phyloP scores from a whole-genome alignment of 1,284 basidiomycete species.

The Psilocybe mexicana region DNA sequence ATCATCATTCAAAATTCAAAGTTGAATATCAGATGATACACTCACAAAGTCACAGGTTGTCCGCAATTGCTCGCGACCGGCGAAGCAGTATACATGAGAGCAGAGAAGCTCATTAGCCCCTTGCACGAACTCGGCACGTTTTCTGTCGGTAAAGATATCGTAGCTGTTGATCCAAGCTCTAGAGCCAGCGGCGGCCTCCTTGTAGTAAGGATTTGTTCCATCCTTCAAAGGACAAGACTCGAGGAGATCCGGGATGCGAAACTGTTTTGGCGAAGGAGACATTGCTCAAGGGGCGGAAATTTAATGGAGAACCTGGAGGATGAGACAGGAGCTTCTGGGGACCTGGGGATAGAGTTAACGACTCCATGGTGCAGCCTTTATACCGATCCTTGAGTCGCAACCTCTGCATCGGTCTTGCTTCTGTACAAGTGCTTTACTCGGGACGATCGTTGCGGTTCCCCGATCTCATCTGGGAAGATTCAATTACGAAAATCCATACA shows the following conservation, averaged over 20 bases:
- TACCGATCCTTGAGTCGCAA: constrained; percentile 22
- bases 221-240: constrained; percentile 48
- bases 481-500: constrained; percentile 25
- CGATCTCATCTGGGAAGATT: constrained; percentile 29
- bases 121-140: constrained; percentile 60
- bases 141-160: constrained; percentile 58
- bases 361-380: constrained; percentile 23
- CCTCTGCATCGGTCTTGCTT: constrained; percentile 9
- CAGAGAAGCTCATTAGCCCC: constrained; percentile 63
- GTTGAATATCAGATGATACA: background rate
- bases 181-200: constrained; percentile 53
- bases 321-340: constrained; percentile 16
- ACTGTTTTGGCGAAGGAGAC: constrained; percentile 35
- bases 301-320: constrained; percentile 16
- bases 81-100: constrained; percentile 62
- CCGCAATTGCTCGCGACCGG: constrained; percentile 57
- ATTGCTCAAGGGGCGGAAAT: constrained; percentile 24
- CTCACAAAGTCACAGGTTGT: constrained; percentile 61
- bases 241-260: constrained; percentile 59
- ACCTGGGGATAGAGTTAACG: constrained; percentile 12
- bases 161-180: constrained; percentile 64
- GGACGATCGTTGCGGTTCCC: constrained; percentile 24
- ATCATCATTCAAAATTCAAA: background rate
- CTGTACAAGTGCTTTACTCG: constrained; percentile 15
- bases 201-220: constrained; percentile 54